Conservation (phyloP, 345 rosid genomes). For the Tarenaya hassleriana region DNA sequence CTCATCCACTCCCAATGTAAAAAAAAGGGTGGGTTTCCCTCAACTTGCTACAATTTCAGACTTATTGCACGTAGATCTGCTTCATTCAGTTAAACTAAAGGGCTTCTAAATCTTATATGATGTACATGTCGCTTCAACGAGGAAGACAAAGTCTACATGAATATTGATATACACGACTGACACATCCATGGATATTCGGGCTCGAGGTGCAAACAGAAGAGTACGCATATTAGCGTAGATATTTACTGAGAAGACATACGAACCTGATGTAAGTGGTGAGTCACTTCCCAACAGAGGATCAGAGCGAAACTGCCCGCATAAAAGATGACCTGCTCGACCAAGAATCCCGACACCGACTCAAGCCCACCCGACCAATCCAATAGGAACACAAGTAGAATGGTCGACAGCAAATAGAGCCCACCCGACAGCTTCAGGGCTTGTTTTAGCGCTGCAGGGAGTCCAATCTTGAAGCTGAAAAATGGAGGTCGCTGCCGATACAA, state of each 20-base stretch:
- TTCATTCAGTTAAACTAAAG: too few species aligned
- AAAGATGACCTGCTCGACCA: constrained; percentile 48
- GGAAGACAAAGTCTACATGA: too few species aligned
- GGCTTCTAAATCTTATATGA: too few species aligned
- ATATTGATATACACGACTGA: background rate
- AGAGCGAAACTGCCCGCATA: constrained; percentile 51
- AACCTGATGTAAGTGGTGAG: constrained; percentile 84
- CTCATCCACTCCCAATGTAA: too few species aligned
- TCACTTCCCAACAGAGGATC: constrained; percentile 81
- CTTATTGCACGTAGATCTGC: too few species aligned
- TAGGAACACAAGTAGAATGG: constrained; percentile 37
- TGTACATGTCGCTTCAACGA: too few species aligned
- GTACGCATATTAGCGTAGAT: constrained; percentile 3
- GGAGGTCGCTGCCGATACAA: constrained; percentile 54
- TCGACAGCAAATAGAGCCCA: constrained; percentile 39
- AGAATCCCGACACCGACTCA: constrained; percentile 36
- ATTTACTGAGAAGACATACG: constrained; percentile 11
- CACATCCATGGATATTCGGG: background rate
- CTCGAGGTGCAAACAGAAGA: background rate
- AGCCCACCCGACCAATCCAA: constrained; percentile 33
- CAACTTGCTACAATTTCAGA: too few species aligned
- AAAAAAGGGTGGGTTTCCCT: too few species aligned
- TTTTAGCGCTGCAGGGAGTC: constrained; percentile 46
- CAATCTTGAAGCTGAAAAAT: constrained; percentile 88
- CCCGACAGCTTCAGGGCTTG: constrained; percentile 57